Conservation (phyloP, 257 asterid species). For the Echium plantagineum region DNA sequence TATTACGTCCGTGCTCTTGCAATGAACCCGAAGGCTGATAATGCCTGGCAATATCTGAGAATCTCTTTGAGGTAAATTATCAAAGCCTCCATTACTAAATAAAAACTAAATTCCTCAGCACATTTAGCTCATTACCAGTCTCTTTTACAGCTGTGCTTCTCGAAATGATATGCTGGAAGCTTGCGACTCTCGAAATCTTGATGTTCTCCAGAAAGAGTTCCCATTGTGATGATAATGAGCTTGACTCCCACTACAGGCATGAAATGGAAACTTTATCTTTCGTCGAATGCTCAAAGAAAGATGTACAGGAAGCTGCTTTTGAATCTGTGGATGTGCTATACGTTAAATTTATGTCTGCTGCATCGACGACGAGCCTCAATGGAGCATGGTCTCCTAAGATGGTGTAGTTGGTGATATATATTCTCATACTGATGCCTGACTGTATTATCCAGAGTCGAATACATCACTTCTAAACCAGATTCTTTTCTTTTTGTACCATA, state of each 20-base stretch:
- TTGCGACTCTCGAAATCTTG: conserved; percentile 85
- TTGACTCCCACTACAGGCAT: neutral
- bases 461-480: no score
- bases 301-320: neutral
- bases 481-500: no score
- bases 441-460: no score
- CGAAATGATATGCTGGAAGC: conserved; percentile 89
- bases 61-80: conserved; percentile 67
- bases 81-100: neutral
- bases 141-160: conserved; percentile 63
- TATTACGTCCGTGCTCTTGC: conserved; percentile 92
- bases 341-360: no score
- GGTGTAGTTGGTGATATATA: no score
- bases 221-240: conserved; percentile 37
- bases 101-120: neutral
- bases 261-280: neutral
- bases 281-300: neutral
- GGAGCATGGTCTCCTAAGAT: no score
- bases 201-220: conserved; percentile 82
- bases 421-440: no score
- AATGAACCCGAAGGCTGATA: conserved; percentile 97
- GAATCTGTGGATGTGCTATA: neutral
- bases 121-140: conserved; percentile 4
- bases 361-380: no score
- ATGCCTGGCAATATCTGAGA: conserved; percentile 97